These are phyloP conservation scores for Amborella trichopoda DNA, from an alignment of 164 flowering plant species.

Conservation along the genomic window DNA sequence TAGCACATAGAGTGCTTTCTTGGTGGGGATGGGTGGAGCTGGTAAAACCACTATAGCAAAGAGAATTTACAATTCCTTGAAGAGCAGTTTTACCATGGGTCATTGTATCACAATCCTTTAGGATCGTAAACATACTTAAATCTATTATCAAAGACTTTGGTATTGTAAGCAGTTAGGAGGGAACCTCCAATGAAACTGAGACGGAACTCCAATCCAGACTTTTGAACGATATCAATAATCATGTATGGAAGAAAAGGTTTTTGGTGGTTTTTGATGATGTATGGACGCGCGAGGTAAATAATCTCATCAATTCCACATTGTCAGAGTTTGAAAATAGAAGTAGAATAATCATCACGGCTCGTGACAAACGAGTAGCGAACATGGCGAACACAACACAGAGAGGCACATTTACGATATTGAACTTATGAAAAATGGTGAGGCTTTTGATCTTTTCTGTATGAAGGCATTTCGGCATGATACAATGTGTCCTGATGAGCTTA, in stretches of 20 bases:
- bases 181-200: neutral
- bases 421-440: too few relatives aligned
- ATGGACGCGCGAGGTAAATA: constrained; percentile 1
- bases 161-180: neutral
- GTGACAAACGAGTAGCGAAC: neutral
- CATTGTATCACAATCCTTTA: too few relatives aligned
- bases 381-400: neutral
- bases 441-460: too few relatives aligned
- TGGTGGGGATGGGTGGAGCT: constrained; percentile 6
- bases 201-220: neutral
- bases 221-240: too few relatives aligned
- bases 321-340: neutral
- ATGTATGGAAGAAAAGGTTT: neutral
- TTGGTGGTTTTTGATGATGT: constrained; percentile 7
- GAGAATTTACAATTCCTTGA: constrained; percentile 1
- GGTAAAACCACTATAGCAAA: constrained; percentile 10
- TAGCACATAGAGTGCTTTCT: constrained; percentile 4
- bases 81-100: constrained; percentile 1
- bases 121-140: too few relatives aligned
- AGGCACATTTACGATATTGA: neutral
- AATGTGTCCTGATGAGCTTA: too few relatives aligned
- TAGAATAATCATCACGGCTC: constrained; percentile 3
- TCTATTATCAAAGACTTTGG: neutral
- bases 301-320: neutral
- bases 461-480: too few relatives aligned